Conservation (phyloP, 768 basidiomycete genomes). For the Mycena metata region DNA sequence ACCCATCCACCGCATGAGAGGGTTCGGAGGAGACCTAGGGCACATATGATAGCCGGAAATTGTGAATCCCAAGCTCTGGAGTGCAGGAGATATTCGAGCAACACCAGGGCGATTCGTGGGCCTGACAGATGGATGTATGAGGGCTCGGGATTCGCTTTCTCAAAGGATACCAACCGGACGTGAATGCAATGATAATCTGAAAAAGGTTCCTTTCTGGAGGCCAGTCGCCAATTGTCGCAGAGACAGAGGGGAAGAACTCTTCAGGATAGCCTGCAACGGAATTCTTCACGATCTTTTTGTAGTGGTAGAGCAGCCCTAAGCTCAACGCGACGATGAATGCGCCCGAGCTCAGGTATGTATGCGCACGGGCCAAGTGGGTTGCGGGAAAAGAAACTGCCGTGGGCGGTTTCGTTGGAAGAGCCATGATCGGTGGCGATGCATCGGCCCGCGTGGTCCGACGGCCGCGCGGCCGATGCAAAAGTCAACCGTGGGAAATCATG, state of each 20-base stretch:
- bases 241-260: slow-evolving; percentile 94
- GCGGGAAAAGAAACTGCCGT: slow-evolving; percentile 45
- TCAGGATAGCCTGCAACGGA: slow-evolving; percentile 84
- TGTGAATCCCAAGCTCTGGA: slow-evolving; percentile 50
- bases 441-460: too few relatives aligned
- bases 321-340: slow-evolving; percentile 78
- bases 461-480: too few relatives aligned
- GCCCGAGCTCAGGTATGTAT: slow-evolving; percentile 73
- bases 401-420: too few relatives aligned
- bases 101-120: slow-evolving; percentile 80
- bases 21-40: slow-evolving; percentile 78
- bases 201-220: slow-evolving; percentile 88
- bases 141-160: too few relatives aligned
- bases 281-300: slow-evolving; percentile 89
- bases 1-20: slow-evolving; percentile 93
- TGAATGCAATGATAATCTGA: slow-evolving; percentile 89
- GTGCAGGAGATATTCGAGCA: slow-evolving; percentile 72
- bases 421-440: too few relatives aligned
- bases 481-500: too few relatives aligned
- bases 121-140: slow-evolving; percentile 52
- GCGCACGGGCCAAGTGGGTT: slow-evolving; percentile 69
- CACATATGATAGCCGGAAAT: slow-evolving; percentile 66
- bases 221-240: slow-evolving; percentile 93
- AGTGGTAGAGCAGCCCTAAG: slow-evolving; percentile 79
- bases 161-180: slow-evolving; percentile 65